Evolutionary conservation across 176 grass and related monocot genomes (phyloP).

Genomic region (Pontederia paniculata): DNA sequence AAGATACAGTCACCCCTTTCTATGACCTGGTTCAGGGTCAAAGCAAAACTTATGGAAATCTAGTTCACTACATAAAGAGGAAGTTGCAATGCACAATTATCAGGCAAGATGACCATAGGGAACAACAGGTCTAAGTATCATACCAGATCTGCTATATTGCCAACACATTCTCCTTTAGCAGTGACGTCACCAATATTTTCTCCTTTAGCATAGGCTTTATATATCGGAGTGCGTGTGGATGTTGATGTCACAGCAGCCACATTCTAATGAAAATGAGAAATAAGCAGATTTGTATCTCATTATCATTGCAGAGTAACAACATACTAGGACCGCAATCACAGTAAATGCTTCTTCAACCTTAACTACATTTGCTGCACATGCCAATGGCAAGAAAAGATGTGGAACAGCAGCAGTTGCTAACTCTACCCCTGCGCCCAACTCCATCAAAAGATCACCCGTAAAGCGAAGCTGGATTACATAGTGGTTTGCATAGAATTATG

Average conservation of each 20-base stretch:
- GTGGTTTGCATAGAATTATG: slow-evolving; percentile 10
- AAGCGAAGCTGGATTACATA: slow-evolving; percentile 57
- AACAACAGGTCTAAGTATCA: background rate
- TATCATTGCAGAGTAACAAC: slow-evolving; percentile 1
- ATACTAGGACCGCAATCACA: background rate
- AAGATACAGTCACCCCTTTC: no score
- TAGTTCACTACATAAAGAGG: no score
- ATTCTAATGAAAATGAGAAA: slow-evolving; percentile 27
- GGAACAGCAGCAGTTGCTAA: slow-evolving; percentile 80
- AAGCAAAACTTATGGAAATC: no score
- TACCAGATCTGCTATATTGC: slow-evolving; percentile 97
- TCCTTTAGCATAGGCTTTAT: slow-evolving; percentile 94
- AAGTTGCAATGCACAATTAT: no score
- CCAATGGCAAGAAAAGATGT: slow-evolving; percentile 96
- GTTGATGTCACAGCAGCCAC: slow-evolving; percentile 95
- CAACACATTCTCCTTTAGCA: slow-evolving; percentile 96
- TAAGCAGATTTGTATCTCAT: slow-evolving; percentile 1
- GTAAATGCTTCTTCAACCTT: slow-evolving; percentile 38
- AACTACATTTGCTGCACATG: slow-evolving; percentile 82
- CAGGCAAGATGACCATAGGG: background rate
- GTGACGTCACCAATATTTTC: slow-evolving; percentile 99
- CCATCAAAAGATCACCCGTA: slow-evolving; percentile 85
- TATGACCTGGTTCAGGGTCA: no score
- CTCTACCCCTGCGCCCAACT: slow-evolving; percentile 95
- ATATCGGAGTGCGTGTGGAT: slow-evolving; percentile 94